Evolutionary conservation across 2,329 filamentous ascomycete genomes (phyloP).

Genomic region (Myriosclerotinia scirpicola): DNA sequence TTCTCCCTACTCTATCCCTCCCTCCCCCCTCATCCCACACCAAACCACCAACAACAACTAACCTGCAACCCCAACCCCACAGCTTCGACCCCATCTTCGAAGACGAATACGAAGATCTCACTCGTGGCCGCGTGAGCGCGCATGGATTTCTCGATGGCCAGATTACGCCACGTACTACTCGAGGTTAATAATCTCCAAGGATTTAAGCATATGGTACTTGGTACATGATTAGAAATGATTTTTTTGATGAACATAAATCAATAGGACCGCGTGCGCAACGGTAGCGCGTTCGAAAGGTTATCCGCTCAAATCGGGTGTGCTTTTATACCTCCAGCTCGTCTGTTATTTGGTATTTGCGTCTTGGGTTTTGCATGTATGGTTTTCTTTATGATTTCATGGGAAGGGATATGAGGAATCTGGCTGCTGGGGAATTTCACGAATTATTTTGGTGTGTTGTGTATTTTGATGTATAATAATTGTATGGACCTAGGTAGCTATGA

Average conservation of each 20-base stretch:
- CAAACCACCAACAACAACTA: not conserved
- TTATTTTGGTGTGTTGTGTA: too few relatives aligned
- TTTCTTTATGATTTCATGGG: too few relatives aligned
- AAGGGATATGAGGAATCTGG: too few relatives aligned
- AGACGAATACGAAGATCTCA: conserved; percentile 26
- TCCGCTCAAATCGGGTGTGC: conserved; percentile 39
- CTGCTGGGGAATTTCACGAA: too few relatives aligned
- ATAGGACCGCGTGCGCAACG: conserved; percentile 27
- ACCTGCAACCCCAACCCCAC: not conserved
- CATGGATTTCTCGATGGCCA: conserved; percentile 1
- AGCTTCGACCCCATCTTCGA: conserved; percentile 30
- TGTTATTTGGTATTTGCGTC: too few relatives aligned
- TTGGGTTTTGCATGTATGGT: not conserved
- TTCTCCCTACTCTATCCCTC: too few relatives aligned
- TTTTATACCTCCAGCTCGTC: conserved; percentile 27
- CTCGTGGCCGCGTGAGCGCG: conserved; percentile 3
- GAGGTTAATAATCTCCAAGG: not conserved
- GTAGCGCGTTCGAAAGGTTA: conserved; percentile 33
- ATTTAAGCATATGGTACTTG: not conserved
- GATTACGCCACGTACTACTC: conserved; percentile 16
- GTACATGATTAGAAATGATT: not conserved
- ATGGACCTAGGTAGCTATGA: too few relatives aligned
- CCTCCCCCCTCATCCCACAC: not conserved
- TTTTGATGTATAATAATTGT: too few relatives aligned
- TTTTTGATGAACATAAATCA: not conserved